Evolutionary conservation across 2,329 filamentous ascomycete genomes (phyloP), one percentile per base, ranked within the genome.

Genomic region (Eurotiales sp.): DNA sequence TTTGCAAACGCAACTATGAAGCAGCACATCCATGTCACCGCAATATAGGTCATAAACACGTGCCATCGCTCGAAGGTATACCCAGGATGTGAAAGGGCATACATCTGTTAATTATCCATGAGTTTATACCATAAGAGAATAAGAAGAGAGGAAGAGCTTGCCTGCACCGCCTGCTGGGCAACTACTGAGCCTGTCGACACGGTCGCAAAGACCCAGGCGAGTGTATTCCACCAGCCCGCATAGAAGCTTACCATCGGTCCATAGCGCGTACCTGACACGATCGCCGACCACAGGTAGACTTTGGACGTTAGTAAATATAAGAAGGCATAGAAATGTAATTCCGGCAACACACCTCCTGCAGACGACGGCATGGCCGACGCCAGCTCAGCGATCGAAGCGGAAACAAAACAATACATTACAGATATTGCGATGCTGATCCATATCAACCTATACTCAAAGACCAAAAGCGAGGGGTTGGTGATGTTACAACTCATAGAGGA

Each of bases 271-370:
- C 34, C 34, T 2, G 74, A 72, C n/a, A 77, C 68, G 1, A 71
- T 72, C 5, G 73, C 74, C 19, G 75, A 73, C 75, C 75, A 77
- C 56, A 76, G 75, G 51, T 77, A 78, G 72, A 76, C 75, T 34
- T 8, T 21, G n/a, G 21, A 37, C 10, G 29, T 32, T 12, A 32
- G 29, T 12, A 12, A 11, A 37, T 2, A 21, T 19, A 8, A 37
- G 34, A 17, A 5, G 34, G 10, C 4, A 3, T n/a, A 37, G 34
- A 19, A 11, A 37, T 19, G 34, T 8, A 3, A 21, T 37, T 19
- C 8, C 15, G 4, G 5, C 7, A 14, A 43, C 40, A 4, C 27
- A 43, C 40, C 40, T 43, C 75, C 75, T 50, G 72, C 70, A 8
- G 40, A 43, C 17, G 72, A 75, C 4, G 75, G 75, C 50, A 76